phyloP scores from a whole-genome alignment of 176 grass and related monocot genomes.

The Musa schizocarpa region DNA sequence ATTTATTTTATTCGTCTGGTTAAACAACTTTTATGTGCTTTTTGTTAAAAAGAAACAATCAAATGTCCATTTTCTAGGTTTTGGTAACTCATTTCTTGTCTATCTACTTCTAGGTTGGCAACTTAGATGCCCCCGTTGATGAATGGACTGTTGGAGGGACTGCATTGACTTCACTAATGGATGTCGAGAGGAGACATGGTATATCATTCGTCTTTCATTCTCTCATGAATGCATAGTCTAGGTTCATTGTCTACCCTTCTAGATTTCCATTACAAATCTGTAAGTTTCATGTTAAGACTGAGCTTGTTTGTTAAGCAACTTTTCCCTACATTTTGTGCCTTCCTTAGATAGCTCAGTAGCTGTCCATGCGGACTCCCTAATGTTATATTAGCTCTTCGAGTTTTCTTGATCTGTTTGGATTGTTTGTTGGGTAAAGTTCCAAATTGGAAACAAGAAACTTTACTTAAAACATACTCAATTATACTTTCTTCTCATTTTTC shows the following conservation, averaged over 20 bases:
- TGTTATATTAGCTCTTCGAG: not conserved
- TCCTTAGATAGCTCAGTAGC: no score
- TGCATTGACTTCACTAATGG: constrained; percentile 89
- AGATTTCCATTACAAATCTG: not conserved
- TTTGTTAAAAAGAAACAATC: not conserved
- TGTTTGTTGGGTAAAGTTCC: not conserved
- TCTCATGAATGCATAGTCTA: not conserved
- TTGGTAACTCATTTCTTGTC: constrained; percentile 5
- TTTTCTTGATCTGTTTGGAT: not conserved
- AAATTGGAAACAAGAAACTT: not conserved
- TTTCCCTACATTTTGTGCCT: not conserved
- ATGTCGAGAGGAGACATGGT: constrained; percentile 97
- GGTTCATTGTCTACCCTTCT: no score
- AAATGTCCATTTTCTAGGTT: not conserved
- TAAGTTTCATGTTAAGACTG: not conserved
- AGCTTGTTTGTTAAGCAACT: not conserved
- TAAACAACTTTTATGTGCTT: not conserved
- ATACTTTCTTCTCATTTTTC: no score
- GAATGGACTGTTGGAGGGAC: constrained; percentile 98
- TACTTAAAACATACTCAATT: no score
- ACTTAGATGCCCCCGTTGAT: constrained; percentile 73
- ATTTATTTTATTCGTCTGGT: not conserved
- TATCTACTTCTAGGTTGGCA: constrained; percentile 50
- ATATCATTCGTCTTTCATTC: constrained; percentile 7
- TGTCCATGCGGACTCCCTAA: no score